Conservation (phyloP, 208 protist species). For the Leptomonas pyrrhocoris region DNA sequence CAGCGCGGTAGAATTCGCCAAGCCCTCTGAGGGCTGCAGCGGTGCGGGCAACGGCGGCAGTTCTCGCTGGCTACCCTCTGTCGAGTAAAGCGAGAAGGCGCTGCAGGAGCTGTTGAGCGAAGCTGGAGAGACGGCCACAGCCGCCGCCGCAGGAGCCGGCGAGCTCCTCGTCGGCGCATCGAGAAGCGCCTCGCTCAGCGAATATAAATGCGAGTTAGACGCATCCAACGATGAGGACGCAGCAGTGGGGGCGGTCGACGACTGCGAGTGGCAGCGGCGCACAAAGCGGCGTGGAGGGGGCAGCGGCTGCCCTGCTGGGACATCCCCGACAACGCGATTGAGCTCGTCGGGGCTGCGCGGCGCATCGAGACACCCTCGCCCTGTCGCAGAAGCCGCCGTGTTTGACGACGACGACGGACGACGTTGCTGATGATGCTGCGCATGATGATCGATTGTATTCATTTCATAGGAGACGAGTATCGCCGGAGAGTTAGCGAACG, state of each 20-base stretch:
- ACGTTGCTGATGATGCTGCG: constrained; percentile 3
- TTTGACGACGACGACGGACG: background rate
- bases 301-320: background rate
- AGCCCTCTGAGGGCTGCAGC: background rate
- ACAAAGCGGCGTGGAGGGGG: background rate
- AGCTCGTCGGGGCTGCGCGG: constrained; percentile 2
- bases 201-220: background rate
- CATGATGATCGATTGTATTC: background rate
- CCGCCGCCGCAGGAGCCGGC: background rate
- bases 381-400: background rate
- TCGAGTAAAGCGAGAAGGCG: constrained; percentile 31
- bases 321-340: background rate
- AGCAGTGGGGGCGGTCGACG: background rate
- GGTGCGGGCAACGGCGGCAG: constrained; percentile 4
- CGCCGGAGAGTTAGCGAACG: background rate
- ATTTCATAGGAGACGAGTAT: background rate
- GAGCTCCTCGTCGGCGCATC: background rate
- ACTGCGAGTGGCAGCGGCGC: constrained; percentile 1
- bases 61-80: constrained; percentile 19
- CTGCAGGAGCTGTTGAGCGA: constrained; percentile 25
- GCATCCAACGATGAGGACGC: background rate
- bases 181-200: background rate
- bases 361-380: background rate
- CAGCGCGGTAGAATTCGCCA: background rate
- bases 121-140: background rate